Evolutionary conservation across 129 eudicot genomes (phyloP).

Genomic region (Calendula officinalis): DNA sequence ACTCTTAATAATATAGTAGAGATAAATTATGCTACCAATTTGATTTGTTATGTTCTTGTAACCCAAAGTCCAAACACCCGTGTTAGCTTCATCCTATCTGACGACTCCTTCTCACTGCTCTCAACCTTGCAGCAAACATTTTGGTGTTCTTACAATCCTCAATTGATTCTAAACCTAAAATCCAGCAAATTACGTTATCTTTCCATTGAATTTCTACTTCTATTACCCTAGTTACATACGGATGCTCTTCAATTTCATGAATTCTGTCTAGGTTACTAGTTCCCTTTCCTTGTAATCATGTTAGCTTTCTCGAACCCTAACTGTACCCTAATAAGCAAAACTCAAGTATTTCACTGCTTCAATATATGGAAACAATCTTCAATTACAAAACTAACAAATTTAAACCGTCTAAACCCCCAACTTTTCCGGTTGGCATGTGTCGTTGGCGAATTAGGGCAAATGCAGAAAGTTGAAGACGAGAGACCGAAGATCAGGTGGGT

Average conservation of each 20-base stretch:
- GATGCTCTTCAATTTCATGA: neutral
- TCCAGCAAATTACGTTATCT: neutral
- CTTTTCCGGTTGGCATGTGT: slow-evolving; percentile 15
- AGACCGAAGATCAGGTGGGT: slow-evolving; percentile 48
- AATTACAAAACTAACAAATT: slow-evolving; percentile 10
- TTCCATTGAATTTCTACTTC: neutral
- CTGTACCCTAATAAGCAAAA: slow-evolving; percentile 15
- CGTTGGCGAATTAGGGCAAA: slow-evolving; percentile 27
- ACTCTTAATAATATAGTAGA: no score
- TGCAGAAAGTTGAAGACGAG: slow-evolving; percentile 29
- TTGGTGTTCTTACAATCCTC: no score
- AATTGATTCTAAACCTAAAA: neutral
- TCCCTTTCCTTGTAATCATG: slow-evolving; percentile 14
- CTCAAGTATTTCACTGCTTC: neutral
- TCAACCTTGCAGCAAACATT: neutral
- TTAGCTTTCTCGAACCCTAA: slow-evolving; percentile 15
- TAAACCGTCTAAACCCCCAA: neutral
- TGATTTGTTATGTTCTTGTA: no score
- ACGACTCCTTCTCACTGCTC: neutral
- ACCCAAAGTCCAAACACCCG: neutral
- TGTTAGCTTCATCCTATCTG: neutral
- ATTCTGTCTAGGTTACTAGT: slow-evolving; percentile 5
- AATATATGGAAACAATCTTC: slow-evolving; percentile 13
- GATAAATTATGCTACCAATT: no score
- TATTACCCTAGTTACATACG: neutral